These are phyloP conservation scores for Gonapodya prolifera DNA, from an alignment of 192 early-diverging fungal species.

Conservation along the genomic window DNA sequence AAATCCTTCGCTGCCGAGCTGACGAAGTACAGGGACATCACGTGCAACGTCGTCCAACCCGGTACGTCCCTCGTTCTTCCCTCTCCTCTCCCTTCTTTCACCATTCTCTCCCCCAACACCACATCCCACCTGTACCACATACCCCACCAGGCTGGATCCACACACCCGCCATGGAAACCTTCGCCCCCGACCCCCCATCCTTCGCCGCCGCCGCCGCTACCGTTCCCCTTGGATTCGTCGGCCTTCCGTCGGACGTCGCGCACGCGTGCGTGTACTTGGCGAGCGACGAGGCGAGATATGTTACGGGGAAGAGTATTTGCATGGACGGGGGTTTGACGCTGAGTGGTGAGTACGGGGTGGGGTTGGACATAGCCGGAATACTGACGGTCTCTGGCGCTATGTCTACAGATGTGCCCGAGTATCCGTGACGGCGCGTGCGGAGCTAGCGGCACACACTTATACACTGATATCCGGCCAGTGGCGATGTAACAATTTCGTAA, in stretches of 20 bases:
- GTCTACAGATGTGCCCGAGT: too few species aligned
- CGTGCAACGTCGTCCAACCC: neutral
- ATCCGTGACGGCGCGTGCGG: too few species aligned
- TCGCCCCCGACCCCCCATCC: neutral
- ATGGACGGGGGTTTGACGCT: conserved; percentile 44
- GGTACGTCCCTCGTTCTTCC: too few species aligned
- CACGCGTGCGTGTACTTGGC: conserved; percentile 55
- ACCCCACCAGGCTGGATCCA: neutral
- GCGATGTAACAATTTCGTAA: too few species aligned
- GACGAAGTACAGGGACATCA: neutral
- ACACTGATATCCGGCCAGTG: too few species aligned
- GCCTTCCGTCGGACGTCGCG: conserved; percentile 50
- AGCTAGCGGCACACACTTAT: too few species aligned
- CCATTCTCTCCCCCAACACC: too few species aligned
- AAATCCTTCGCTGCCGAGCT: neutral
- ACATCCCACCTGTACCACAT: too few species aligned
- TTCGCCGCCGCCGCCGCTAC: neutral
- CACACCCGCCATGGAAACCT: neutral
- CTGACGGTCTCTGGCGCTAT: too few species aligned
- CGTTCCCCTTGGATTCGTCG: neutral
- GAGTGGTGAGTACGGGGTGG: too few species aligned
- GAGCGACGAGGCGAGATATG: conserved; percentile 42
- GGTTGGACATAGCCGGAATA: too few species aligned
- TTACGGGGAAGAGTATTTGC: conserved; percentile 42
- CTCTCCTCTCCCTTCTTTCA: too few species aligned